Evolutionary conservation across 139 green algal genomes (phyloP).

Genomic region (Micractinium sp.): DNA sequence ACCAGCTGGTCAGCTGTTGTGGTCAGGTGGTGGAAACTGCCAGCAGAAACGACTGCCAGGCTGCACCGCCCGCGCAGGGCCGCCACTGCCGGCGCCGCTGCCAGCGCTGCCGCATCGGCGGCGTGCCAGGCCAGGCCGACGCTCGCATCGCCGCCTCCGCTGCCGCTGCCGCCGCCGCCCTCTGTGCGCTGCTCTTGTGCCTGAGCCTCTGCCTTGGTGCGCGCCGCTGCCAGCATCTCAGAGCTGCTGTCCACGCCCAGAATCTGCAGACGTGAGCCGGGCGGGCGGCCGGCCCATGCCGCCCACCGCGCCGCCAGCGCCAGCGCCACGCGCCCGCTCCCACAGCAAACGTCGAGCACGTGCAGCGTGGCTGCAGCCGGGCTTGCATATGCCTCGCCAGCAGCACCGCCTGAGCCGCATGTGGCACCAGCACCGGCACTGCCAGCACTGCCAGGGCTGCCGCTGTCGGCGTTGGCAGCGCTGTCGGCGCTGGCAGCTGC

Average conservation of each 20-base stretch:
- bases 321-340: conserved; percentile 15
- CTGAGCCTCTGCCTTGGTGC: neutral
- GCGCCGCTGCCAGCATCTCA: conserved; percentile 22
- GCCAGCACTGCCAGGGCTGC: neutral
- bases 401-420: too few relatives aligned
- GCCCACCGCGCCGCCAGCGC: neutral
- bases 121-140: neutral
- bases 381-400: too few relatives aligned
- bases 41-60: neutral
- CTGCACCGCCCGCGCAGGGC: neutral
- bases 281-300: neutral
- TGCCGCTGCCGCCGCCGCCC: neutral
- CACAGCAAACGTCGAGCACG: conserved; percentile 9
- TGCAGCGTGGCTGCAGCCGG: too few relatives aligned
- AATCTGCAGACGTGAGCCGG: neutral
- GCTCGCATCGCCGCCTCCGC: too few relatives aligned
- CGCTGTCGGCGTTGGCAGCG: too few relatives aligned
- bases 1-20: neutral
- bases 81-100: too few relatives aligned
- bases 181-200: neutral
- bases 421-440: too few relatives aligned
- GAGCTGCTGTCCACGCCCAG: conserved; percentile 8
- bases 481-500: neutral
- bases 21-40: conserved; percentile 22
- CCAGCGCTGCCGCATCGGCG: neutral